Conservation (phyloP, 352 stramenopile genomes). For the Phytophthora constricta region DNA sequence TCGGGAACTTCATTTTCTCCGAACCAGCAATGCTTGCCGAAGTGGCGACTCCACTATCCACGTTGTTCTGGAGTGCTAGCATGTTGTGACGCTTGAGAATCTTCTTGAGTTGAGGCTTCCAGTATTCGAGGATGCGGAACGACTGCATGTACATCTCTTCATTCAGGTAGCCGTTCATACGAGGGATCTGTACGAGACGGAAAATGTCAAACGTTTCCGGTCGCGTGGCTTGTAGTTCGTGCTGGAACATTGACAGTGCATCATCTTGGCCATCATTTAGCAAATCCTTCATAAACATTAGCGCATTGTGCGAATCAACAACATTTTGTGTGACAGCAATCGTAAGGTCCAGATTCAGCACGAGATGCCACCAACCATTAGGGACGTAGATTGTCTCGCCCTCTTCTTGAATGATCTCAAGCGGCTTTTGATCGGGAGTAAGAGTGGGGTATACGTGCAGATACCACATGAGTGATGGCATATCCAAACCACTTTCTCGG, state of each 20-base stretch:
- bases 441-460: constrained; percentile 87
- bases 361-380: constrained; percentile 97
- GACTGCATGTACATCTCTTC: constrained; percentile 67
- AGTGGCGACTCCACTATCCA: neutral
- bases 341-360: constrained; percentile 95
- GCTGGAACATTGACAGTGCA: constrained; percentile 58
- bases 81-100: constrained; percentile 61
- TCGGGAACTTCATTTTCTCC: constrained; percentile 43
- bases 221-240: constrained; percentile 47
- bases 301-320: constrained; percentile 84
- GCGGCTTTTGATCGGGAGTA: constrained; percentile 67
- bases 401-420: constrained; percentile 90
- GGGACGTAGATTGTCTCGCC: constrained; percentile 98
- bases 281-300: constrained; percentile 78
- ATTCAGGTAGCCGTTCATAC: constrained; percentile 62
- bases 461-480: constrained; percentile 88
- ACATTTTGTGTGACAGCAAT: constrained; percentile 98
- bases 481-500: constrained; percentile 68
- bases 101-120: constrained; percentile 62
- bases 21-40: neutral
- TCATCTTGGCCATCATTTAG: constrained; percentile 70
- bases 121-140: constrained; percentile 66
- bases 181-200: constrained; percentile 63
- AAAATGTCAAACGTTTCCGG: constrained; percentile 76
- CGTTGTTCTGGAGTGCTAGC: constrained; percentile 17